Conservation (phyloP, 345 rosid species). For the Psidium guajava region DNA sequence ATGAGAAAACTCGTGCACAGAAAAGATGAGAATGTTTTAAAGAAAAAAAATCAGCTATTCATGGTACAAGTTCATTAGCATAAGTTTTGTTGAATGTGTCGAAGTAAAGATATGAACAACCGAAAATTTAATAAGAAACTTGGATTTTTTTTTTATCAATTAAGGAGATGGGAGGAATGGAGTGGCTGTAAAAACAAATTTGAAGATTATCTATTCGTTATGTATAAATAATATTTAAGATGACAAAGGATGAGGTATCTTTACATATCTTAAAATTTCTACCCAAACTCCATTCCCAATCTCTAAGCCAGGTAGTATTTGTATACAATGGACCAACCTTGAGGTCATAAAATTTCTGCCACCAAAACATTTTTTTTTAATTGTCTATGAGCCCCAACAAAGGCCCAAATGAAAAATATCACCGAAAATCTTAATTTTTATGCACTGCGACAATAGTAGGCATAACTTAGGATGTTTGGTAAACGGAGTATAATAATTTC, state of each 20-base stretch:
- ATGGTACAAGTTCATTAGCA: neutral
- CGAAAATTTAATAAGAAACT: neutral
- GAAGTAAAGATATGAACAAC: neutral
- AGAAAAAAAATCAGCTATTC: neutral
- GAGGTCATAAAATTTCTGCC: too few relatives aligned
- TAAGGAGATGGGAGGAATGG: neutral
- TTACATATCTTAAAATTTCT: neutral
- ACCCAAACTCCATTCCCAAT: too few relatives aligned
- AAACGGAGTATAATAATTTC: too few relatives aligned
- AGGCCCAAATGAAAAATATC: too few relatives aligned
- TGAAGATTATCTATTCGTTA: neutral
- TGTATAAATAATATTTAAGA: neutral
- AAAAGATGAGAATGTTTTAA: neutral
- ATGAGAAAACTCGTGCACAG: neutral
- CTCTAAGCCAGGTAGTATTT: too few relatives aligned
- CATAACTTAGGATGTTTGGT: too few relatives aligned
- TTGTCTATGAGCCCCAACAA: too few relatives aligned
- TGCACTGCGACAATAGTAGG: too few relatives aligned
- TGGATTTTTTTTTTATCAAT: neutral
- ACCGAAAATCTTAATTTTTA: too few relatives aligned
- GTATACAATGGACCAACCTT: too few relatives aligned
- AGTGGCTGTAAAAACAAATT: neutral
- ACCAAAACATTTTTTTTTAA: too few relatives aligned
- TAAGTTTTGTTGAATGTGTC: neutral
- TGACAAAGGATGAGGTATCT: neutral